Base-by-base conservation (phyloP, 371 early-diverging fungal genomes). In the Zychaea mexicana region DNA sequence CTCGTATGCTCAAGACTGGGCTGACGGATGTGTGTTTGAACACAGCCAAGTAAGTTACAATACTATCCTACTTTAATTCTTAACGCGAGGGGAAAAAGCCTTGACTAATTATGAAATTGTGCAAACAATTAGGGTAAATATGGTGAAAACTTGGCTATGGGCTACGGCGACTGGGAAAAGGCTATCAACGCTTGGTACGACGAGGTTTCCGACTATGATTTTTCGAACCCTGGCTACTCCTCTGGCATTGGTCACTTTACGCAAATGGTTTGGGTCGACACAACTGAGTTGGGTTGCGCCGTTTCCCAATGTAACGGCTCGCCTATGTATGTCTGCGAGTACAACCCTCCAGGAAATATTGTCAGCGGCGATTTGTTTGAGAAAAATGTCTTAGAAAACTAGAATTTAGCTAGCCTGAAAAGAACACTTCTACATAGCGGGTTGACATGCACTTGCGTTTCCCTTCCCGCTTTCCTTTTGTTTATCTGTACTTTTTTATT, bases 271-370 rank as follows among this genome's bases (percentile, higher is more conserved):
- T 87, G 87, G 84, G 76, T 76, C 38, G 55, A 60, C 12, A 84
- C 84, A 8, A 77, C 70, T 21, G 28, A 78, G n/a, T 64, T 87
- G 10, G 85, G 87, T 2, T 85, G 87, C 52, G 87, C 79, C 71
- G 74, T 79, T 60, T 70, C 63, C 27, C 55, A 49, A 12, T 84
- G 86, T 68, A 59, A 61, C 13, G 73, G 70, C 31, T 65, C 60
- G 27, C 67, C 72, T 17, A 39, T 82, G 27, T 83, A 79, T 65
- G 78, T 80, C 36, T 86, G 87, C 66, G 66, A 76, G 57, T 86
- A 83, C 62, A 57, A 66, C 17, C 46, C 62, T 12, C 66, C 76
- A 57, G 87, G 64, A 13, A 63, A 63, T 52, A 30, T 46, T 32
- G 53, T 61, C 31, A 24, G 26, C 36, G 60, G 47, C 21, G n/a